A percentile compares a stretch with the other conserved stretches of the same genome.
phyloP scores from a whole-genome alignment of 163 green algal genomes.

The Coccomyxa subellipsoidea region DNA sequence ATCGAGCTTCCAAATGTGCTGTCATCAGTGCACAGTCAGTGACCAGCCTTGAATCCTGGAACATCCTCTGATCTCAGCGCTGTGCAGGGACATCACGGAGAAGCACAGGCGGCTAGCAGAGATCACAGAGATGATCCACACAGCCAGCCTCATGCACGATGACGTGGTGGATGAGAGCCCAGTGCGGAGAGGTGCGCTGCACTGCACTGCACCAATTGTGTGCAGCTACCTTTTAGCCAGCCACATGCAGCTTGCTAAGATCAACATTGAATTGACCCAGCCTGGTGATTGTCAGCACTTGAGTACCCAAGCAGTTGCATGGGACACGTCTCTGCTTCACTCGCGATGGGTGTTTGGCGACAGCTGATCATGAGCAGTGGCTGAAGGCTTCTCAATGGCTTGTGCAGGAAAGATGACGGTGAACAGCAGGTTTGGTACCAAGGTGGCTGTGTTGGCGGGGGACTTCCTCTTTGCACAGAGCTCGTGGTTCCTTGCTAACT shows the following conservation, averaged over 20 bases:
- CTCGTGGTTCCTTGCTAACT: conserved; percentile 94
- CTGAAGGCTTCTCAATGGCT: background rate
- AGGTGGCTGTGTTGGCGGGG: conserved; percentile 91
- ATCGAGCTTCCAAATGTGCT: no score
- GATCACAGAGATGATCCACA: conserved; percentile 99
- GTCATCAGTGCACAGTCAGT: no score
- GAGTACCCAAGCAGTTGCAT: no score
- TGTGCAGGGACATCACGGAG: conserved; percentile 78
- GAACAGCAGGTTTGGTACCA: conserved; percentile 92
- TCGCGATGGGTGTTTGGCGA: background rate
- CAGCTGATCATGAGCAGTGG: background rate
- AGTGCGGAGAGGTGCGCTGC: conserved; percentile 66
- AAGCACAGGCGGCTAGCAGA: conserved; percentile 89
- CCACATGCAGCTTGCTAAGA: no score
- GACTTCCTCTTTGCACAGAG: conserved; percentile 99
- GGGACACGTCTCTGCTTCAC: no score
- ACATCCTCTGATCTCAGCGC: background rate
- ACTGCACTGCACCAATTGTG: background rate
- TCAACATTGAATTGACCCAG: no score
- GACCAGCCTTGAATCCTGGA: no score
- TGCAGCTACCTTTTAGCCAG: no score
- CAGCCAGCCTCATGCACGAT: conserved; percentile 95
- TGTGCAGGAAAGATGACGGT: conserved; percentile 83
- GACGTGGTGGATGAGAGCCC: conserved; percentile 96
- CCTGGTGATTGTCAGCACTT: no score